Percentiles rank a stretch among this genome's conserved stretches.
These are phyloP conservation scores for Geosmithia putterillii DNA, from an alignment of 2,329 filamentous ascomycete species.

Conservation along the genomic window DNA sequence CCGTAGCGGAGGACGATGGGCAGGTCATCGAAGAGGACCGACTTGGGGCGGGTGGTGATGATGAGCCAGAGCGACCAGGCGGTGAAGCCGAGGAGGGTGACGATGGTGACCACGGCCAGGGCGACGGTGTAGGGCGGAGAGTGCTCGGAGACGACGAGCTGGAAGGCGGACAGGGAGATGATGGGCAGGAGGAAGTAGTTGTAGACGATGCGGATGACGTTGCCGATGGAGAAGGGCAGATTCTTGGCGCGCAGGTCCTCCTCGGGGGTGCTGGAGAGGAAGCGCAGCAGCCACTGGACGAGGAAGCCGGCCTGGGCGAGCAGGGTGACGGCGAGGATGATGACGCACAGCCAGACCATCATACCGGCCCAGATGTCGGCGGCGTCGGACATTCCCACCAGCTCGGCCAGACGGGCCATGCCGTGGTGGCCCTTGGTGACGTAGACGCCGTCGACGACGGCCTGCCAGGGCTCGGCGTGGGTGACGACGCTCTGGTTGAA, in stretches of 20 bases:
- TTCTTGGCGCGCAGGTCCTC: conserved; percentile 89
- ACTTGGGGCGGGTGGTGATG: conserved; percentile 66
- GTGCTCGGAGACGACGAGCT: conserved; percentile 61
- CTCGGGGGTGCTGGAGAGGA: conserved; percentile 58
- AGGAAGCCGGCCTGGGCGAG: conserved; percentile 69
- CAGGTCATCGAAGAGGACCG: conserved; percentile 85
- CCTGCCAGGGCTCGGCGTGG: conserved; percentile 50
- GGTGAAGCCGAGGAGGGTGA: conserved; percentile 60
- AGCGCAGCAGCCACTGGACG: conserved; percentile 62
- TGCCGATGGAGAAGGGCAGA: conserved; percentile 71
- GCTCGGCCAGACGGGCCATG: conserved; percentile 64
- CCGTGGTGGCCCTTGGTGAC: conserved; percentile 66
- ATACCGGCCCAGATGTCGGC: conserved; percentile 88
- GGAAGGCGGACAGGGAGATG: conserved; percentile 78
- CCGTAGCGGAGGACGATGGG: conserved; percentile 83
- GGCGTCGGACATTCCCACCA: conserved; percentile 65
- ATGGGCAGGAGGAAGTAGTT: conserved; percentile 87
- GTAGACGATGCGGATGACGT: conserved; percentile 74
- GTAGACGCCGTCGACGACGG: conserved; percentile 78
- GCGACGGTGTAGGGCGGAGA: conserved; percentile 62
- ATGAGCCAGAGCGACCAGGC: conserved; percentile 74
- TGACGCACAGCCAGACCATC: conserved; percentile 78
- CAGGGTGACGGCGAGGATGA: conserved; percentile 55
- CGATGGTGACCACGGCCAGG: conserved; percentile 62
- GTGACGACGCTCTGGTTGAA: conserved; percentile 87